Base-by-base conservation (phyloP, 2,329 filamentous ascomycete genomes). In the Ophiostoma perfectum region DNA sequence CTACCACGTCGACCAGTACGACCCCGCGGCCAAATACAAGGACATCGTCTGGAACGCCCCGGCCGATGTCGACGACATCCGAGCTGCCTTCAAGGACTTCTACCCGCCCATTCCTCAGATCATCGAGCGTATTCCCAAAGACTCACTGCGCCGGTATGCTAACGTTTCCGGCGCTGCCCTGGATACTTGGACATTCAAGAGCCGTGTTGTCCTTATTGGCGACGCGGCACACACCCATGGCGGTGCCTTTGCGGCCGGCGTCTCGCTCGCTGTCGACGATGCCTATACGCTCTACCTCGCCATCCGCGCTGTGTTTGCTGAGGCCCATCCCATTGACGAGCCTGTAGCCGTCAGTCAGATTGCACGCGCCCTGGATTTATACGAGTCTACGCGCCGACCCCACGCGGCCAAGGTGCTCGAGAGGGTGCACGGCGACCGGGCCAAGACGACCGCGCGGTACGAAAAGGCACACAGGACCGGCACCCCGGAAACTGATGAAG, bases 181-280 rank as follows among this genome's bases (percentile, higher is more conserved):
- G 49, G 14, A 27, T 55, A 9, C 49, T 18, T 55, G 49, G n/a
- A 55, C n/a, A 27, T 55, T 55, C 9, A 27, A 55, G 18, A 14
- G 8, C 27, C 49, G 49, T 4, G 49, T 55, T 18, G 49, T 55
- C n/a, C 18, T 55, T 3, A n/a, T 55, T 11, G 18, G 49, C 27
- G 49, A 55, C 27, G 49, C 49, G 3, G 49, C 49, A 27, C 49
- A 55, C 18, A 55, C 49, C 49, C 49, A 55, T 7, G 49, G 49
- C 5, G 49, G 49, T 55, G 49, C 49, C 49, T 55, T 55, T 27
- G 49, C 18, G 4, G 49, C 49, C 18, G 69, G 69, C 1, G 45
- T 70, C 42, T 70, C 69, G 38, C 65, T 70, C 6, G 69, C 69
- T 7, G 62, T 70, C 39, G 69, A 70, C 47, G n/a, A 55, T 9